A percentile compares a stretch with the other conserved stretches of the same genome.
These are phyloP conservation scores for Bolboschoenus planiculmis DNA, from an alignment of 176 grass and related monocot species.

Conservation along the genomic window DNA sequence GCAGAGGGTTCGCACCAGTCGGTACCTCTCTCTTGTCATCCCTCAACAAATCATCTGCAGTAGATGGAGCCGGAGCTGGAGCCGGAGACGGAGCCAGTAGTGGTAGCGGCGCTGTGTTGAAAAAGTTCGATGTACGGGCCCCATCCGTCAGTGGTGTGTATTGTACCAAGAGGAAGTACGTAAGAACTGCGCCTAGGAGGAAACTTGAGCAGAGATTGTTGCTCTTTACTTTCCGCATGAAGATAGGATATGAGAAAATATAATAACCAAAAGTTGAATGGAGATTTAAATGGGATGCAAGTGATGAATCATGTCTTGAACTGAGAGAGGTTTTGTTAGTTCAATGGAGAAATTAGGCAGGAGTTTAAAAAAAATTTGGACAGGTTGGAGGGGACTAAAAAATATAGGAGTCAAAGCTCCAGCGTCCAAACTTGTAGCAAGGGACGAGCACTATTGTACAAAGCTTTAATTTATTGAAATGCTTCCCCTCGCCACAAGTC, in stretches of 20 bases:
- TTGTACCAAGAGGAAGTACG: conserved; percentile 36
- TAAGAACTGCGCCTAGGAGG: conserved; percentile 35
- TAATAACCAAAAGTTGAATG: neutral
- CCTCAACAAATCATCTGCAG: neutral
- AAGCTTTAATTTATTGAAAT: neutral
- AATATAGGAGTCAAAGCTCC: conserved; percentile 8
- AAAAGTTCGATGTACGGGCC: conserved; percentile 39
- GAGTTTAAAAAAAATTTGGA: neutral
- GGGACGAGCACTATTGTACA: neutral
- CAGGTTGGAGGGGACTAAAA: neutral
- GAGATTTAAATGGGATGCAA: neutral
- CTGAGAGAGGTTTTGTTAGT: neutral
- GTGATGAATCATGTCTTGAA: neutral
- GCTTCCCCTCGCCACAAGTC: neutral
- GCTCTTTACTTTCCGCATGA: neutral
- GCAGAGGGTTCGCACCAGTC: conserved; percentile 59
- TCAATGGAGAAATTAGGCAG: neutral
- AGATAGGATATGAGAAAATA: neutral
- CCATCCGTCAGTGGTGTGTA: conserved; percentile 35
- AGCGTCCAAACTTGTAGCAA: neutral
- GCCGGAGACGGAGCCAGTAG: conserved; percentile 25
- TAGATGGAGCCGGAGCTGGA: conserved; percentile 1
- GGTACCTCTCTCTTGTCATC: conserved; percentile 39
- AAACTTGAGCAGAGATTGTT: conserved; percentile 29
- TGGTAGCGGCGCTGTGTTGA: conserved; percentile 8